Base-by-base conservation (phyloP, 2,329 filamentous ascomycete genomes). In the Aspergillus clavatus region DNA sequence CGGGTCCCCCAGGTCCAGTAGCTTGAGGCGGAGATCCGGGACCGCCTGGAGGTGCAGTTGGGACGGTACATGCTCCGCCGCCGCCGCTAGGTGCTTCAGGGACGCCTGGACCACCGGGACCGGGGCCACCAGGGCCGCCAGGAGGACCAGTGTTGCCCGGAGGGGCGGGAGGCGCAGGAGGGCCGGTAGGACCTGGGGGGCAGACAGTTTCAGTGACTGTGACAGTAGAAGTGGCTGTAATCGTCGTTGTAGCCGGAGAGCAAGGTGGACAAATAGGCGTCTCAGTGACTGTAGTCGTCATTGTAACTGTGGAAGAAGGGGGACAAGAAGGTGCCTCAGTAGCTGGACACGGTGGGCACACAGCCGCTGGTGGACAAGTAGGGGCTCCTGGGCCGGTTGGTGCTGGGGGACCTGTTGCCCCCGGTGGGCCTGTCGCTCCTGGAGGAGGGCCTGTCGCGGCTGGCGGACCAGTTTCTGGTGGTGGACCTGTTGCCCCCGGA, bases 151-250 rank as follows among this genome's bases (percentile, higher is more conserved):
- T 6, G 28, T 6, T 8, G 7, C 28, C 28, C 14, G 28, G 28
- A 16, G 14, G 14, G 28, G 28, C n/a, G n/a, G 28, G 28, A n/a
- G 12, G 12, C 7, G n/a, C 21, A 23, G 38, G 38, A 27, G 23
- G 12, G 8, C 12, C 18, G 14, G 24, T 21, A 11, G 24, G 4
- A 23, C 16, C 16, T 28, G 14, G 10, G 11, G 8, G 8, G 31
- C 31, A 35, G 11, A 35, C 16, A 18, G 31, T 35, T 10, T 52
- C 44, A 10, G 52, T 55, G 23, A 55, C 44, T 10, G 52, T 55
- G 31, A 53, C 46, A 12, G 52, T 55, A 24, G 49, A 46, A 14
- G 52, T 55, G 10, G 38, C 43, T 31, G 22, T 37, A 26, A 24
- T 24, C 23, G n/a, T 19, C 16, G 31, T 35, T 3, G 14, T 18